Base-by-base conservation (phyloP, 225 moss, liverwort and hornwort species). In the Physcomitrellopsis africana region DNA sequence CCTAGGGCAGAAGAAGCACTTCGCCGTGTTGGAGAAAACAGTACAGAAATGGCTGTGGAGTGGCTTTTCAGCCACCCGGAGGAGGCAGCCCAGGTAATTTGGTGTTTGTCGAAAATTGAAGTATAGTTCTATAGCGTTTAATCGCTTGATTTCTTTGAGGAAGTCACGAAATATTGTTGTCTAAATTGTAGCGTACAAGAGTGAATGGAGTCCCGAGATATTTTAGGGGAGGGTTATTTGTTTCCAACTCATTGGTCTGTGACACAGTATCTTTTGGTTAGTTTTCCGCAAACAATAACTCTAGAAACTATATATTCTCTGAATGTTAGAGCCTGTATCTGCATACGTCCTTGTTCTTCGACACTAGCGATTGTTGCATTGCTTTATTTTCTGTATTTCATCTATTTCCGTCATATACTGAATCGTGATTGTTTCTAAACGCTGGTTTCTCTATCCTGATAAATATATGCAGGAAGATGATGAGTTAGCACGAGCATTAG, bases 21-120 rank as follows among this genome's bases (percentile, higher is more conserved):
- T 68, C 90, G 94, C 66, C 94, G 89, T 9, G 82, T 96, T 57
- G 94, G 92, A 74, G 81, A 82, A 32, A 94, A 88, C 37, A 96
- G 87, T 68, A 87, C 94, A 72, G 92, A 92, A 81, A 89, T 92
- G 96, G 96, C 96, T 64, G 91, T 88, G 60, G 96, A 96, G 74
- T 96, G 96, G 96, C 74, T 96, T 54, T 94, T 94, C 64, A 94
- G 85, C 68, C 94, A 94, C 76, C 89, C 96, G 5, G 96, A 96
- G 70, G 94, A 91, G 76, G 82, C 89, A 79, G 86, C 84, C 12
- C 96, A 94, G 89, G 89, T 89, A 78, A 76, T 48, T 67, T 52
- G 11, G 56, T 24, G 18, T 64, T 68, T 37, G 32, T 37, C 4
- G 32, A 80, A 68, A 55, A 14, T 72, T 58, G 29, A 20, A 57